Conservation (phyloP, 2,329 filamentous ascomycete species). For the Neurospora sp. region DNA sequence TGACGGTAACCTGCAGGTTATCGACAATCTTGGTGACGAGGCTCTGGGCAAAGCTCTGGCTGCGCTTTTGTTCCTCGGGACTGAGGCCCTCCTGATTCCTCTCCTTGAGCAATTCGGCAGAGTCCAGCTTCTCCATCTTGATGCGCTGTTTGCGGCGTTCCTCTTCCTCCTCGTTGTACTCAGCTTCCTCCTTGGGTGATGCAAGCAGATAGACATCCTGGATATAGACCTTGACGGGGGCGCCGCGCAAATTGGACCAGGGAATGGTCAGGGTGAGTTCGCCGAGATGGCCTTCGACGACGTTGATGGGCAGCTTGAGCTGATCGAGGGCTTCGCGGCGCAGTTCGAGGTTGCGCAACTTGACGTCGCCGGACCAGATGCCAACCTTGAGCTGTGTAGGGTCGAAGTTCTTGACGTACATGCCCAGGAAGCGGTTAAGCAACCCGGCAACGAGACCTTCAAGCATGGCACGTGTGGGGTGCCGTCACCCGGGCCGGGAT, state of each 20-base stretch:
- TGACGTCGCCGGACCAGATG: conserved; percentile 98
- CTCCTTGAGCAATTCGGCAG: conserved; percentile 88
- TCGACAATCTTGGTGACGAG: conserved; percentile 94
- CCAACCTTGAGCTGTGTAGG: conserved; percentile 95
- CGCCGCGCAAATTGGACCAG: conserved; percentile 92
- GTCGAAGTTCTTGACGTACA: conserved; percentile 99
- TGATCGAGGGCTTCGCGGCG: conserved; percentile 94
- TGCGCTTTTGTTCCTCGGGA: conserved; percentile 91
- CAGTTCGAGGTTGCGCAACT: conserved; percentile 83
- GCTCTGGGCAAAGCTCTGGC: conserved; percentile 94
- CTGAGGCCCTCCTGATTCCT: conserved; percentile 87
- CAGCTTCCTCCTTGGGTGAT: conserved; percentile 88
- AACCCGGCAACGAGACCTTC: conserved; percentile 94
- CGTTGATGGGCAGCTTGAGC: conserved; percentile 90
- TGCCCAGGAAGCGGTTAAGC: conserved; percentile 97
- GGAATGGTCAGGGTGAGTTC: conserved; percentile 87
- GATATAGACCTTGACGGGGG: conserved; percentile 88
- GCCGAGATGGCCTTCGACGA: conserved; percentile 88
- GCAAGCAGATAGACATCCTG: conserved; percentile 95
- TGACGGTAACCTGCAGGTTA: conserved; percentile 94
- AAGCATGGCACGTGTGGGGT: conserved; percentile 63
- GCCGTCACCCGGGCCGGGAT: conserved; percentile 66
- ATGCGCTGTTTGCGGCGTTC: conserved; percentile 75
- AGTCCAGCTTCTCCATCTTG: conserved; percentile 98
- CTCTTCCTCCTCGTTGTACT: conserved; percentile 89